A percentile compares a stretch with the other conserved stretches of the same genome.
Evolutionary conservation across 208 protist species (phyloP).

Genomic region (Leishmania braziliensis): DNA sequence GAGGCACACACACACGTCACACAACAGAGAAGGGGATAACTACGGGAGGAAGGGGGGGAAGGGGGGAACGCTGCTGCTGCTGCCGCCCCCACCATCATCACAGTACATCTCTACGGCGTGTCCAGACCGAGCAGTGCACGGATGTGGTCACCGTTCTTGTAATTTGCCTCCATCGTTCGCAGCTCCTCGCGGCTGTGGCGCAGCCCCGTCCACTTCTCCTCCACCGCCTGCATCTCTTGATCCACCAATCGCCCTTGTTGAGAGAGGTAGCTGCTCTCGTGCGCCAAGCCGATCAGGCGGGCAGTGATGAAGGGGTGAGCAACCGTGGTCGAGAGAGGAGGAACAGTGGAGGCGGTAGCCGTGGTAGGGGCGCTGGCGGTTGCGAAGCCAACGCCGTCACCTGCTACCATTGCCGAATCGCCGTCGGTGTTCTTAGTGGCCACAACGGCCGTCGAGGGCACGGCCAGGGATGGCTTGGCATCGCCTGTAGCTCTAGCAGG

Average conservation of each 20-base stretch:
- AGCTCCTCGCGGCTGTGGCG: conserved; percentile 45
- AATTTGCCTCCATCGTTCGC: conserved; percentile 46
- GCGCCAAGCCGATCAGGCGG: conserved; percentile 53
- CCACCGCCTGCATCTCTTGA: conserved; percentile 57
- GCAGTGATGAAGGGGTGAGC: conserved; percentile 71
- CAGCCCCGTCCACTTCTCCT: conserved; percentile 44
- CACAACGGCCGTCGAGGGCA: neutral
- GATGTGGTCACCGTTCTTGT: conserved; percentile 73
- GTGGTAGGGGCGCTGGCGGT: neutral
- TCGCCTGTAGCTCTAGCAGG: neutral
- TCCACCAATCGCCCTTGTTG: conserved; percentile 58
- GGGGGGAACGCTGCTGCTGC: neutral
- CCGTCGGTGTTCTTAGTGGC: neutral
- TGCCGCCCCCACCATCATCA: neutral
- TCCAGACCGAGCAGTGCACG: conserved; percentile 33
- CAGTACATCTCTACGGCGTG: neutral
- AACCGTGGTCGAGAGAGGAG: conserved; percentile 34
- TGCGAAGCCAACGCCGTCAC: neutral
- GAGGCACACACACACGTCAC: too few relatives aligned
- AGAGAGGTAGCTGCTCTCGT: conserved; percentile 63
- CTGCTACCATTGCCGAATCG: neutral
- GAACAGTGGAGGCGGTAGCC: neutral
- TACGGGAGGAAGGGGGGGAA: neutral
- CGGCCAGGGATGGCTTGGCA: neutral
- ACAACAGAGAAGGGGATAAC: neutral